Percentiles rank a stretch among this genome's conserved stretches.
Evolutionary conservation across 2,329 filamentous ascomycete species (phyloP).

Genomic region (Chrysoporthe deuterocubensis): DNA sequence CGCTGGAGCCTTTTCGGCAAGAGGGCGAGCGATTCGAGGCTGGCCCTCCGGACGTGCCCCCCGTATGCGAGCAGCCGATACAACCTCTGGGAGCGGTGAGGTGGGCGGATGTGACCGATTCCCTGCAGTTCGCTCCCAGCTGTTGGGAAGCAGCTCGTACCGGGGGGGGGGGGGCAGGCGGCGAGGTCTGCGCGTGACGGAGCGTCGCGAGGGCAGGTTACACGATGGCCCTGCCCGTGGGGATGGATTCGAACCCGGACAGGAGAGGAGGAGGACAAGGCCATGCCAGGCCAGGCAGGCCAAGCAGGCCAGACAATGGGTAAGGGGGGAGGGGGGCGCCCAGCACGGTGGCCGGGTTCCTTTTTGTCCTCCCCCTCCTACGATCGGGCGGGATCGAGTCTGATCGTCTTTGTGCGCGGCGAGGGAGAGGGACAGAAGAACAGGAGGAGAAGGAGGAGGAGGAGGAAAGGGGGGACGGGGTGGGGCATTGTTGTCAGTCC

Average conservation of each 20-base stretch:
- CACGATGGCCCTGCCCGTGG: background rate
- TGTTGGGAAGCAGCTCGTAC: background rate
- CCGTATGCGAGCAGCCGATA: constrained; percentile 13
- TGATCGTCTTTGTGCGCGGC: background rate
- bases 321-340: background rate
- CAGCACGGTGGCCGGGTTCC: background rate
- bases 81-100: background rate
- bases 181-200: constrained; percentile 1
- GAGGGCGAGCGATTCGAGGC: background rate
- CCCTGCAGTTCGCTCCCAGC: background rate
- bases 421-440: background rate
- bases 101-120: background rate
- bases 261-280: too few species aligned
- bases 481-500: background rate
- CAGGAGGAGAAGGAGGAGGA: background rate
- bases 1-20: background rate
- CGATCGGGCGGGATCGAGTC: background rate
- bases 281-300: background rate
- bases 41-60: background rate
- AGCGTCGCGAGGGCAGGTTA: background rate
- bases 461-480: background rate
- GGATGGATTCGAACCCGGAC: too few species aligned
- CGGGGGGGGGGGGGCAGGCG: background rate
- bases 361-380: background rate
- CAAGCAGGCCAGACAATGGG: background rate